phyloP scores from a whole-genome alignment of 768 basidiomycete species.

The Pholiota molesta region DNA sequence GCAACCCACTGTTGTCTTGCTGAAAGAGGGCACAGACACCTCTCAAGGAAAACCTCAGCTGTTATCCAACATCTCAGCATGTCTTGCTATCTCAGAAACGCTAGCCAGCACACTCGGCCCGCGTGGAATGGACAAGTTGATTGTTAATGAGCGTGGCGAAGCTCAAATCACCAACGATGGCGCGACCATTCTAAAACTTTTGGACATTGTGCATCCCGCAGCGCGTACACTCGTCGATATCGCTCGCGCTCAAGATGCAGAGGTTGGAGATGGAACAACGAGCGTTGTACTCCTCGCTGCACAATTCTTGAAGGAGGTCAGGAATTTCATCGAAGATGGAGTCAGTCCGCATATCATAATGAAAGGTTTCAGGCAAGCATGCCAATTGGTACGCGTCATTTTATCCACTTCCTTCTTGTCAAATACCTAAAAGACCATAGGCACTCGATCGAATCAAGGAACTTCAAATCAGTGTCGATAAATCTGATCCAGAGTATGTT shows the following conservation, averaged over 20 bases:
- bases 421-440: constrained; percentile 39
- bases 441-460: constrained; percentile 86
- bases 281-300: constrained; percentile 94
- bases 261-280: constrained; percentile 98
- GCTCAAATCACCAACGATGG: constrained; percentile 99
- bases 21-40: constrained; percentile 94
- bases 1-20: constrained; percentile 98
- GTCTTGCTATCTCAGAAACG: constrained; percentile 90
- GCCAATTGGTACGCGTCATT: constrained; percentile 68
- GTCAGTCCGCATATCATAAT: constrained; percentile 98
- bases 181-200: constrained; percentile 94
- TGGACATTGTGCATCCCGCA: constrained; percentile 98
- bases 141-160: constrained; percentile 90
- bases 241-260: constrained; percentile 96
- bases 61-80: constrained; percentile 95
- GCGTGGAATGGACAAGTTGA: constrained; percentile 98
- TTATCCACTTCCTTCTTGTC: constrained; percentile 4
- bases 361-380: constrained; percentile 91
- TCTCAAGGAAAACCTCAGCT: constrained; percentile 94
- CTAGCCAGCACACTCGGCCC: constrained; percentile 96
- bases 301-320: constrained; percentile 91
- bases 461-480: constrained; percentile 89
- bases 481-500: constrained; percentile 84
- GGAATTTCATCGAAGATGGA: constrained; percentile 92
- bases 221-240: constrained; percentile 98